These are phyloP conservation scores for Pythium coloratum DNA, from an alignment of 352 stramenopile genomes.

Conservation along the genomic window DNA sequence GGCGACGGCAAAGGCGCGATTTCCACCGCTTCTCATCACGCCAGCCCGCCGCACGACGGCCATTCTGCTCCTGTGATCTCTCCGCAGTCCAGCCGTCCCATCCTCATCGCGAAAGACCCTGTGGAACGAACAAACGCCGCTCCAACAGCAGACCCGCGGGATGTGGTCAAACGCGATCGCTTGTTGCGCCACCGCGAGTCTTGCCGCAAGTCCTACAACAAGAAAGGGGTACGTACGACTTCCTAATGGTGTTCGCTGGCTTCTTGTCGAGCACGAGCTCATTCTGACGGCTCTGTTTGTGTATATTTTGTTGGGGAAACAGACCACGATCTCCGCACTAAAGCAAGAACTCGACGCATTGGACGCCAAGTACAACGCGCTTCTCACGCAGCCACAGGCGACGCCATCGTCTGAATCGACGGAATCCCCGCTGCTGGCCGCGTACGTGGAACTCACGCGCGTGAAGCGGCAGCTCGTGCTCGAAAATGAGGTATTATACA, in stretches of 20 bases:
- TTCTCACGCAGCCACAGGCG: not conserved
- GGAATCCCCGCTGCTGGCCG: not conserved
- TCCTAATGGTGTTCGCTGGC: not conserved
- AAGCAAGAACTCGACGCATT: conserved; percentile 9
- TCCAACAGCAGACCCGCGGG: not conserved
- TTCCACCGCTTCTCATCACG: not conserved
- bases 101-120: not conserved
- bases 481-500: conserved; percentile 20
- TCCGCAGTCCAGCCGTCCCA: not conserved
- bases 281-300: not conserved
- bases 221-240: conserved; percentile 18
- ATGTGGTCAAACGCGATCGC: not conserved
- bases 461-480: conserved; percentile 13
- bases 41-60: not conserved
- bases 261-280: not conserved
- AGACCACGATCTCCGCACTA: conserved; percentile 15
- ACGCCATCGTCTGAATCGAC: not conserved
- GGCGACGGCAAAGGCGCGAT: not conserved
- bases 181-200: conserved; percentile 24
- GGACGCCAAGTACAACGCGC: conserved; percentile 11
- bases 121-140: not conserved
- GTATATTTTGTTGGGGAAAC: too few species aligned
- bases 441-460: conserved; percentile 10
- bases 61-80: not conserved
- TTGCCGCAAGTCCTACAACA: conserved; percentile 22